These are phyloP conservation scores for Beta macrorhiza DNA, from an alignment of 179 eudicot genomes.

Conservation along the genomic window DNA sequence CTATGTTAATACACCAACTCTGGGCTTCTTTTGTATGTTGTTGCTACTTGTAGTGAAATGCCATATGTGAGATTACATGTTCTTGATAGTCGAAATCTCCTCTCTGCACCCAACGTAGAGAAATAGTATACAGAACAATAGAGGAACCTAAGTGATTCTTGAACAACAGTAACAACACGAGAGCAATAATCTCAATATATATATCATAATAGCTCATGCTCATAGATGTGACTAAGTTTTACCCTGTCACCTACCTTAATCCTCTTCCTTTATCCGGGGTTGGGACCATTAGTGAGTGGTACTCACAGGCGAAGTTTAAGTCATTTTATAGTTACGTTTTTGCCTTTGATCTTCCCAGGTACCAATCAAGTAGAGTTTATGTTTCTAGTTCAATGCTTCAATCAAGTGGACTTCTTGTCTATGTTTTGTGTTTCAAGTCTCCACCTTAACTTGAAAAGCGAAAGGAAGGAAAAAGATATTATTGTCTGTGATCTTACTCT, in stretches of 20 bases:
- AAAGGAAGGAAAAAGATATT: conserved; percentile 19
- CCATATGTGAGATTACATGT: background rate
- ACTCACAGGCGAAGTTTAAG: too few species aligned
- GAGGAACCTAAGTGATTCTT: background rate
- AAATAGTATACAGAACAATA: background rate
- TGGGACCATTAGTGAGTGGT: too few species aligned
- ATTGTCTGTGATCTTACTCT: conserved; percentile 26
- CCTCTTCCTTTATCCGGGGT: too few species aligned
- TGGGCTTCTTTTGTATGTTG: background rate
- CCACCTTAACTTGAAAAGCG: conserved; percentile 23
- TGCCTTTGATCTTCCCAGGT: background rate
- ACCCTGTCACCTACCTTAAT: too few species aligned
- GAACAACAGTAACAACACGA: too few species aligned
- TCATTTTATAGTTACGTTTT: too few species aligned
- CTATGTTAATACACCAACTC: conserved; percentile 5
- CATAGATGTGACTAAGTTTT: too few species aligned
- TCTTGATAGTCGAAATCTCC: background rate
- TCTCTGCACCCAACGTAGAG: background rate
- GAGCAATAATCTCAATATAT: too few species aligned
- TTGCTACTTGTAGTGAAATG: background rate
- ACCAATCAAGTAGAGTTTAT: background rate
- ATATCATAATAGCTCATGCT: too few species aligned
- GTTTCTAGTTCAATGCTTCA: background rate
- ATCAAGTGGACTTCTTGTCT: background rate
- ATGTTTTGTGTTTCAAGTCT: conserved; percentile 21